phyloP scores from a whole-genome alignment of 192 early-diverging fungal species.

The Mortierella antarctica region DNA sequence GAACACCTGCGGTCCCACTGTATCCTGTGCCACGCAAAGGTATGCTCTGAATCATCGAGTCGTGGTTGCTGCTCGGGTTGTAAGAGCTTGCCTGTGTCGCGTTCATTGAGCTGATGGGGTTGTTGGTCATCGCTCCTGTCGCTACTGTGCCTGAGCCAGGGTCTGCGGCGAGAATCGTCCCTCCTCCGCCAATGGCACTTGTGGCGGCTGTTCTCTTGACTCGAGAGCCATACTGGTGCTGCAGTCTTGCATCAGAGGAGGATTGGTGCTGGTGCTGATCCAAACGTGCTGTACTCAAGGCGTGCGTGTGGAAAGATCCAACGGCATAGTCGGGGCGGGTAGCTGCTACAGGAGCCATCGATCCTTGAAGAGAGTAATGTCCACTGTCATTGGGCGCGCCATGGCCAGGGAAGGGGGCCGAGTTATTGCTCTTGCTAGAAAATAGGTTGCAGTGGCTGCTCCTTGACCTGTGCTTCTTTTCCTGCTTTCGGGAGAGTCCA shows the following conservation, averaged over 20 bases:
- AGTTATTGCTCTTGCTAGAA: not conserved
- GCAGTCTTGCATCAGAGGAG: conserved; percentile 22
- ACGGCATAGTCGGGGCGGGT: conserved; percentile 2
- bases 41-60: too few relatives aligned
- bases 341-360: not conserved
- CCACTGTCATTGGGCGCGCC: conserved; percentile 21
- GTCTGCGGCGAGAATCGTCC: not conserved
- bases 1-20: not conserved
- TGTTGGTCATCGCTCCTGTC: not conserved
- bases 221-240: conserved; percentile 29
- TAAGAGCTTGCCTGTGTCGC: not conserved
- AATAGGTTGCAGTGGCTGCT: not conserved
- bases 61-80: too few relatives aligned
- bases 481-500: conserved; percentile 15
- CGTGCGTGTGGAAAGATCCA: conserved; percentile 11
- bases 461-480: conserved; percentile 6
- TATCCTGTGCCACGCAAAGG: not conserved
- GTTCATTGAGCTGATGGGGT: not conserved
- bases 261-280: conserved; percentile 12
- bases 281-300: conserved; percentile 22
- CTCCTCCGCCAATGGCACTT: not conserved
- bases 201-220: conserved; percentile 15
- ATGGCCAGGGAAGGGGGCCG: conserved; percentile 2
- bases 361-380: conserved; percentile 31
- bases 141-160: not conserved